These are phyloP conservation scores for Geosmithia putterillii DNA, from an alignment of 2,329 filamentous ascomycete species.

Conservation along the genomic window DNA sequence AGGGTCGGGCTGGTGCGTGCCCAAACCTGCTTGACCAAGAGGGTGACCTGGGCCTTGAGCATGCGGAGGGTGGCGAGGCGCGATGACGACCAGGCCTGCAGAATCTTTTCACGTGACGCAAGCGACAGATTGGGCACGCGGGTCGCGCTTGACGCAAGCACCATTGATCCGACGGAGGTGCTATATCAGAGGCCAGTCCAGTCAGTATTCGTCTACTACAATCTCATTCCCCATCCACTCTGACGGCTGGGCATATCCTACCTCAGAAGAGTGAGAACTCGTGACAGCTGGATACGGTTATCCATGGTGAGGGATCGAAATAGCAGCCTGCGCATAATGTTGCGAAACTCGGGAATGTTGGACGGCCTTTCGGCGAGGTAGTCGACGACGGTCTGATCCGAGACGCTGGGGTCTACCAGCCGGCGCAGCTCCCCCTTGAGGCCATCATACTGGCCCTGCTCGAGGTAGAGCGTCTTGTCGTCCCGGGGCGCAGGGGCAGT, in stretches of 20 bases:
- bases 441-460: neutral
- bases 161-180: neutral
- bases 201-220: neutral
- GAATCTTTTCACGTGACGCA: neutral
- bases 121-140: neutral
- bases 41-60: neutral
- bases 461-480: neutral
- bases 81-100: neutral
- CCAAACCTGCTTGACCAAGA: slow-evolving; percentile 1
- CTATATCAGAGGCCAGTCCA: neutral
- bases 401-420: neutral
- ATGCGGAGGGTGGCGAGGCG: neutral
- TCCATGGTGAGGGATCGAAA: neutral
- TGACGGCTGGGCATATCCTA: neutral
- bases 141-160: neutral
- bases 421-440: neutral
- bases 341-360: neutral
- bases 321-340: neutral
- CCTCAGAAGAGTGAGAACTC: slow-evolving; percentile 1
- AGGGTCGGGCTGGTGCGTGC: slow-evolving; percentile 1
- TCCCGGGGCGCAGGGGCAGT: neutral
- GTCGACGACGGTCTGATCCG: neutral
- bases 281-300: neutral
- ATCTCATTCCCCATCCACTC: neutral
- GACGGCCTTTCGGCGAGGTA: neutral